These are phyloP conservation scores for Fusarium floridanum DNA, from an alignment of 2,329 filamentous ascomycete genomes.

Conservation along the genomic window DNA sequence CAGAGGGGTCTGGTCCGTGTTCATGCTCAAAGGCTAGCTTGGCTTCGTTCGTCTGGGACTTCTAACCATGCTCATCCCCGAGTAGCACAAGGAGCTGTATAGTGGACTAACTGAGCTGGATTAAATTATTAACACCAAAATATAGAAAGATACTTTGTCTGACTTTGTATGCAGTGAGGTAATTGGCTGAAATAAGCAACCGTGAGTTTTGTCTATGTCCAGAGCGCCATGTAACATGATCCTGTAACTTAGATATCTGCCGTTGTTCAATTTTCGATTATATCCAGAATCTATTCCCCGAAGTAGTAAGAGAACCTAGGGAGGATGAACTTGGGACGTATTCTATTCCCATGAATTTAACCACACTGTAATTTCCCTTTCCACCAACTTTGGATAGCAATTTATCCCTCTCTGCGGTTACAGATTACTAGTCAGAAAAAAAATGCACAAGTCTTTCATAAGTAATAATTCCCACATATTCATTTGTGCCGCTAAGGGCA, in stretches of 20 bases:
- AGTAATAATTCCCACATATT: background rate
- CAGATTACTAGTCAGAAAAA: background rate
- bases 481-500: background rate
- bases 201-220: background rate
- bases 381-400: background rate
- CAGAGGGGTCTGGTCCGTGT: background rate
- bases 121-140: too few species aligned
- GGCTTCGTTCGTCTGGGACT: slow-evolving; percentile 15
- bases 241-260: background rate
- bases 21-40: slow-evolving; percentile 4
- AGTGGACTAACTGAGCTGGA: background rate
- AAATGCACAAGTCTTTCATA: background rate
- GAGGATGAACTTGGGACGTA: background rate
- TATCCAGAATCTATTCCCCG: background rate
- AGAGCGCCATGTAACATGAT: background rate
- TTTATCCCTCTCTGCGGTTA: background rate
- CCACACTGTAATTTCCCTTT: background rate
- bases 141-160: background rate
- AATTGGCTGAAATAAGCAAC: background rate
- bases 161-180: background rate
- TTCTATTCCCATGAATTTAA: background rate
- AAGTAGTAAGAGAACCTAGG: background rate
- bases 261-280: background rate
- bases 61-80: slow-evolving; percentile 2
- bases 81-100: slow-evolving; percentile 7